Evolutionary conservation across 129 eudicot genomes (phyloP), one percentile per base, ranked within the genome.

Genomic region (Ambrosia artemisiifolia): DNA sequence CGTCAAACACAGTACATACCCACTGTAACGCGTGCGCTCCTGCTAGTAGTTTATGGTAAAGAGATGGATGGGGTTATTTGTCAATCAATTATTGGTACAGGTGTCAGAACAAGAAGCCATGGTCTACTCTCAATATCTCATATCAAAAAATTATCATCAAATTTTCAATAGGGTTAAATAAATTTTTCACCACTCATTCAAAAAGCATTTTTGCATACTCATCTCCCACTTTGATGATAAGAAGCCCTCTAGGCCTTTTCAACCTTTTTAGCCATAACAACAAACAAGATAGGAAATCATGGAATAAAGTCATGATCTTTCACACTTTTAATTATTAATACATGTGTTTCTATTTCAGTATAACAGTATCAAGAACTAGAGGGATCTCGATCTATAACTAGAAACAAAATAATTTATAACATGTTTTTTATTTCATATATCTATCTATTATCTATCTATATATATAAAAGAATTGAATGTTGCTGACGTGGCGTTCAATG

Each of bases 211-310:
- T 80, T 71, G 77, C 83, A 61, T 63, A 79, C 78, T 86, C 87
- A 86, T 67, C 53, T 86, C 75, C 85, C 91, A 86, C 91, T 86
- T 84, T 59, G 64, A 11, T 63, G 36, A 72, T 54, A 18, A 30
- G 11, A 43, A 3, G 72, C 64, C 64, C 78, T 48, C 30, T 56
- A 18, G 34, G 68, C 64, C 50, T 72, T 61, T 66, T 66, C 42
- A 56, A n/a, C 65, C 32, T 51, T 56, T 28, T 53, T 24, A 17
- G 8, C 65, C 65, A 14, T 74, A 74, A 65, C 66, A 38, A 74
- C 79, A 74, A 74, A 64, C 72, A 74, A 65, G 56, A 74, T 53
- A 30, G 24, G 43, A 71, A 42, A 71, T 47, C 47, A 12, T 24
- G 67, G 57, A 56, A 20, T 75, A 70, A 47, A 79, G 74, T 48